Conservation (phyloP, 1,284 basidiomycete species). For the Microbotryum scabiosae region DNA sequence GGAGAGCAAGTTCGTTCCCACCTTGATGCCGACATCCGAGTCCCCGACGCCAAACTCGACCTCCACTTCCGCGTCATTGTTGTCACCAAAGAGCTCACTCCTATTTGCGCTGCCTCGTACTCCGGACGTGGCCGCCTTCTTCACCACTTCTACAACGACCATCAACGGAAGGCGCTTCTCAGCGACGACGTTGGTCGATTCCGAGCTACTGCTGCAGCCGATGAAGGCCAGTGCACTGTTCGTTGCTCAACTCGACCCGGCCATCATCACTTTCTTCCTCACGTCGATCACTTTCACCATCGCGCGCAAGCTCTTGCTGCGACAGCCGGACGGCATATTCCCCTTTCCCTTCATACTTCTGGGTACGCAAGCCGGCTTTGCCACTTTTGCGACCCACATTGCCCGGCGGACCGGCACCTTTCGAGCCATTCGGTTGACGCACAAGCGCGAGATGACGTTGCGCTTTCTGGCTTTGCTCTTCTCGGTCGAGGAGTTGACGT, state of each 20-base stretch:
- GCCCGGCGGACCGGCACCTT: slow-evolving; percentile 15
- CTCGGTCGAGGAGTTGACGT: slow-evolving; percentile 19
- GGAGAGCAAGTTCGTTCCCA: too few species aligned
- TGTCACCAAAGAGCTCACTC: too few species aligned
- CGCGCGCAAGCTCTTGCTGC: slow-evolving; percentile 23
- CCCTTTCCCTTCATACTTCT: slow-evolving; percentile 12
- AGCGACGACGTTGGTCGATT: too few species aligned
- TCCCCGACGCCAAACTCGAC: too few species aligned
- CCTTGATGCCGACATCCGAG: too few species aligned
- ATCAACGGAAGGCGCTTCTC: too few species aligned
- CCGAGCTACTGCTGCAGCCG: too few species aligned
- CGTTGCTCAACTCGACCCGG: slow-evolving; percentile 13
- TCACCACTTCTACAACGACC: too few species aligned
- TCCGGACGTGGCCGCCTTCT: too few species aligned
- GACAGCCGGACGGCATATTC: slow-evolving; percentile 15
- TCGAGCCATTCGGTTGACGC: slow-evolving; percentile 10
- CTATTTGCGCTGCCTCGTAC: too few species aligned
- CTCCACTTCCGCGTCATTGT: too few species aligned
- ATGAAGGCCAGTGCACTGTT: slow-evolving; percentile 1
- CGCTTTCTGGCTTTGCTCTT: slow-evolving; percentile 18
- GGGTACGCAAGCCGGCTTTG: slow-evolving; percentile 20
- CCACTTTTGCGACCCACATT: slow-evolving; percentile 15
- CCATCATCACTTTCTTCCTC: slow-evolving; percentile 18
- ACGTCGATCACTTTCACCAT: slow-evolving; percentile 21
- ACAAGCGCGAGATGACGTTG: slow-evolving; percentile 11